Evolutionary conservation across 2,329 filamentous ascomycete species (phyloP), one percentile per base, ranked within the genome.

Genomic region (Nothophoma quercina): DNA sequence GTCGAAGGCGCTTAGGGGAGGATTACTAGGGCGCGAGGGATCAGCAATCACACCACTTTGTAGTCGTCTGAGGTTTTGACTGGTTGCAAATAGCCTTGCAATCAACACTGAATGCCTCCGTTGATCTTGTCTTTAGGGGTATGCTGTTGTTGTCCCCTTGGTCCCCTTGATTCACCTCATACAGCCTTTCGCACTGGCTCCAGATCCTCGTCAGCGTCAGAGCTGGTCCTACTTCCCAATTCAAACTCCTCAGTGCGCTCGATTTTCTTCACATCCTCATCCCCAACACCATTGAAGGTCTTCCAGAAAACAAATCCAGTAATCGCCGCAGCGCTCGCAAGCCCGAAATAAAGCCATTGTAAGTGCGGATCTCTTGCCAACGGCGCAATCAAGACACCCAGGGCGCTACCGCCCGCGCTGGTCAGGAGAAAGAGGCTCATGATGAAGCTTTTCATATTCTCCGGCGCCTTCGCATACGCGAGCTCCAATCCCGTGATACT

Each of bases 341-440:
- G 72, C 16, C 83, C 83, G 19, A 78, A 77, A 63, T 88, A 89
- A 79, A 90, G 82, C 85, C 85, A 89, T 51, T 87, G 65, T 62
- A 89, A 81, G 59, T 85, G 79, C 18, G 88, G 88, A 67, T 91
- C 85, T 50, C 81, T 81, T 6, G 85, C 82, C 5, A 80, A 74
- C 0, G 86, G 84, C 1, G 84, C 81, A 10, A 90, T 75, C 2
- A 86, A 82, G 60, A 87, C 83, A 2, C 83, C 85, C 18, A 91
- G 73, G 25, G 82, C 83, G 2, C 83, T 80, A 3, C 83, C 83
- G 35, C 84, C 78, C 3, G 84, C 85, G 36, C 77, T 83, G 30
- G 83, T 87, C 56, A 87, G 78, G 50, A 86, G 77, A 63, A 83
- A 87, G n/a, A 87, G 65, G 79, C 79, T 70, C 73, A 79, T 79